Percentiles rank a stretch among this genome's conserved stretches.
phyloP scores from a whole-genome alignment of 2,329 filamentous ascomycete species.

The Amylocarpus encephaloides region DNA sequence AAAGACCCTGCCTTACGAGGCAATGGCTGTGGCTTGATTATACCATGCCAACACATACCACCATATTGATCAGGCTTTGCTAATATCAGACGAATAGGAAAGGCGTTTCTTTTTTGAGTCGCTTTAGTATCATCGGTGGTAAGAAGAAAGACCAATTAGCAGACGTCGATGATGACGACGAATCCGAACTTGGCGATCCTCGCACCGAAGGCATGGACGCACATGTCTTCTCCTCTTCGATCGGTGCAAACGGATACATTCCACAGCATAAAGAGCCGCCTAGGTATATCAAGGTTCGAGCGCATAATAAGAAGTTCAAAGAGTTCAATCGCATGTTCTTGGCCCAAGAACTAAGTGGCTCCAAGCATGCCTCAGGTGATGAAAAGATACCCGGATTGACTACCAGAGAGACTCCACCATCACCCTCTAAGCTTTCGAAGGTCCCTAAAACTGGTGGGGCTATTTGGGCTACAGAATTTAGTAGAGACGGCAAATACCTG shows the following conservation, averaged over 20 bases:
- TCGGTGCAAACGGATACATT: constrained; percentile 66
- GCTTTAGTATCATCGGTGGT: constrained; percentile 63
- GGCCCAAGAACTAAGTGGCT: constrained; percentile 78
- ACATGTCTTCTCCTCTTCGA: constrained; percentile 70
- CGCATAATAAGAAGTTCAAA: constrained; percentile 71
- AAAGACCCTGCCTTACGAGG: constrained; percentile 12
- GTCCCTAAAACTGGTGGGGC: constrained; percentile 46
- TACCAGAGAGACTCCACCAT: constrained; percentile 26
- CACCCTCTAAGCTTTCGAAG: constrained; percentile 22
- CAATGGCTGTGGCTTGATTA: constrained; percentile 17
- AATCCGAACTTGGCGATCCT: constrained; percentile 61
- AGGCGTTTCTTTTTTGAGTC: constrained; percentile 82
- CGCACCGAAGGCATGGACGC: constrained; percentile 78
- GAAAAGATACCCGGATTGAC: constrained; percentile 27
- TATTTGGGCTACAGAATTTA: constrained; percentile 90
- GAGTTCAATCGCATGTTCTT: constrained; percentile 87
- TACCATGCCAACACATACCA: constrained; percentile 3
- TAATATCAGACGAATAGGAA: constrained; percentile 50
- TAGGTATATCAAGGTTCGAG: constrained; percentile 79
- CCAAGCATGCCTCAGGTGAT: constrained; percentile 34
- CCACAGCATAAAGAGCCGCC: constrained; percentile 85
- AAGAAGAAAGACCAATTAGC: constrained; percentile 60
- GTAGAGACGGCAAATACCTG: constrained; percentile 81
- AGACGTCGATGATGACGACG: constrained; percentile 50
- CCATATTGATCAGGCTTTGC: background rate